Conservation (phyloP, 2,329 filamentous ascomycete genomes). For the Colletotrichum sublineola region DNA sequence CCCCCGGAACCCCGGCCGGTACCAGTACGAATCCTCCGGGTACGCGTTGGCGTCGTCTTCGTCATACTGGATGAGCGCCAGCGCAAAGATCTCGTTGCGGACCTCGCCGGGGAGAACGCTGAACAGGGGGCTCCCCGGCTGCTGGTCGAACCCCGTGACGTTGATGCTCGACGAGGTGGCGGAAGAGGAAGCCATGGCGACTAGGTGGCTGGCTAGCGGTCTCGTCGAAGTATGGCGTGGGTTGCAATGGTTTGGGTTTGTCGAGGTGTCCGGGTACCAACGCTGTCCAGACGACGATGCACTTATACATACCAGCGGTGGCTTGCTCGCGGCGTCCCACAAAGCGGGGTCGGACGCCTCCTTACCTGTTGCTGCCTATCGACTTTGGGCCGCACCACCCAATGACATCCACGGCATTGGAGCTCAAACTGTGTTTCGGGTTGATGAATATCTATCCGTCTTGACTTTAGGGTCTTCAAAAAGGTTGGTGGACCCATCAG, state of each 20-base stretch:
- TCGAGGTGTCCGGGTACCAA: background rate
- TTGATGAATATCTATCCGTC: too few relatives aligned
- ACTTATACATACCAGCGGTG: background rate
- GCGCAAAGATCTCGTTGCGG: conserved; percentile 61
- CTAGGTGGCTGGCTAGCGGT: background rate
- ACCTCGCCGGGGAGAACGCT: conserved; percentile 61
- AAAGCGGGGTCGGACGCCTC: conserved; percentile 34
- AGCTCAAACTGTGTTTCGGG: background rate
- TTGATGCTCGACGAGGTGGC: background rate
- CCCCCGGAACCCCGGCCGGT: conserved; percentile 57
- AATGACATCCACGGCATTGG: background rate
- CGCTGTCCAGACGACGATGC: background rate
- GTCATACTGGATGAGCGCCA: conserved; percentile 54
- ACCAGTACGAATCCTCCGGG: conserved; percentile 52
- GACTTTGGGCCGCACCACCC: background rate
- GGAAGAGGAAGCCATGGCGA: background rate
- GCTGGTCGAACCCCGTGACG: background rate
- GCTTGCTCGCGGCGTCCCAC: background rate
- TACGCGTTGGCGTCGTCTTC: conserved; percentile 49
- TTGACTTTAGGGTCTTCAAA: background rate
- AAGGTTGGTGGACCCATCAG: too few relatives aligned
- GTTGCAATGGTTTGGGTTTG: background rate
- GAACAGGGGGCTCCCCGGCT: conserved; percentile 49
- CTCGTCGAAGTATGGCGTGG: too few relatives aligned
- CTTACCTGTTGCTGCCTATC: conserved; percentile 22